Percentiles rank a stretch among this genome's conserved stretches.
Evolutionary conservation across 2,329 filamentous ascomycete genomes (phyloP).

Genomic region (Neofusicoccum ribis): DNA sequence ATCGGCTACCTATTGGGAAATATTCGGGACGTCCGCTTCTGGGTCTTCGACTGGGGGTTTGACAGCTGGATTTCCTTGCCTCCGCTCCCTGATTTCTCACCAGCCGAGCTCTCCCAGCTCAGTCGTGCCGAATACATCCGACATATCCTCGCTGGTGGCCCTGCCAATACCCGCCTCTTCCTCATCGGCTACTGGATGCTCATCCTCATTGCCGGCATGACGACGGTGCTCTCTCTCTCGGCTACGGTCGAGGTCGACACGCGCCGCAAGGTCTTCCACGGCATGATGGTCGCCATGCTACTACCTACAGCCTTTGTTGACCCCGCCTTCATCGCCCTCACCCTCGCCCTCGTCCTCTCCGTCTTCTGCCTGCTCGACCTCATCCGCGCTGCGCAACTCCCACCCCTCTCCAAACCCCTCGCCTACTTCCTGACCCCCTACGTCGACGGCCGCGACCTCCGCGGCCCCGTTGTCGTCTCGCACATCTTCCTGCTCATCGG

Average conservation of each 20-base stretch:
- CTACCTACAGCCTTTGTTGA: constrained; percentile 85
- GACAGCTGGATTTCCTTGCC: constrained; percentile 77
- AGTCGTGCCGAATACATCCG: constrained; percentile 62
- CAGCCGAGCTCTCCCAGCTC: constrained; percentile 20
- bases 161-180: constrained; percentile 78
- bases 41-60: constrained; percentile 67
- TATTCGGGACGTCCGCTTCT: constrained; percentile 67
- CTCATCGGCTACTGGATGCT: constrained; percentile 71
- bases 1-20: constrained; percentile 87
- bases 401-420: constrained; percentile 82
- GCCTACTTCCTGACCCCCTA: constrained; percentile 88
- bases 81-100: constrained; percentile 35
- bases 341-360: constrained; percentile 75
- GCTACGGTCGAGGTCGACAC: constrained; percentile 89
- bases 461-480: constrained; percentile 90
- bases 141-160: constrained; percentile 61
- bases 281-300: constrained; percentile 97
- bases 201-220: constrained; percentile 70
- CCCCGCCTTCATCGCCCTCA: constrained; percentile 77
- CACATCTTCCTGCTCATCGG: constrained; percentile 96
- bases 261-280: constrained; percentile 93
- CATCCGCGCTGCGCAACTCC: constrained; percentile 85
- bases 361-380: constrained; percentile 88
- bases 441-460: constrained; percentile 88
- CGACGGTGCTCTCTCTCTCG: constrained; percentile 69